Evolutionary conservation across 2,329 filamentous ascomycete genomes (phyloP).

Genomic region (Fusarium humuli): DNA sequence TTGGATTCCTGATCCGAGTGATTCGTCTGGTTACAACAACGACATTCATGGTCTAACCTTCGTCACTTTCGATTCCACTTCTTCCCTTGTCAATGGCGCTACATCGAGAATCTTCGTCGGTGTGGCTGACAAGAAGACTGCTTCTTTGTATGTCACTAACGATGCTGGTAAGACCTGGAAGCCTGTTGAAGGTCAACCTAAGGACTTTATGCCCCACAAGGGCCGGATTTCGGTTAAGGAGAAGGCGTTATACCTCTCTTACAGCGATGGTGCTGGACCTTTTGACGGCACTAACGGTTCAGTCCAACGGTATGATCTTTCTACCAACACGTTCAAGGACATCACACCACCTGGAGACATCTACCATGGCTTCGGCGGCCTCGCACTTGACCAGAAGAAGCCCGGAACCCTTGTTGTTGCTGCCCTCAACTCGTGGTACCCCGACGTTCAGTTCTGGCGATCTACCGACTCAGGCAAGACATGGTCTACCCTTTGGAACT

Average conservation of each 20-base stretch:
- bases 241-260: constrained; percentile 66
- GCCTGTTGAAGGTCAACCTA: constrained; percentile 62
- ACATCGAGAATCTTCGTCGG: constrained; percentile 69
- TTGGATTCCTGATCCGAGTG: constrained; percentile 59
- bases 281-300: constrained; percentile 67
- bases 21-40: constrained; percentile 57
- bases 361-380: constrained; percentile 67
- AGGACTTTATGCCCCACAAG: constrained; percentile 65
- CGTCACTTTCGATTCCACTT: constrained; percentile 67
- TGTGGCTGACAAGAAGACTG: constrained; percentile 63
- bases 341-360: constrained; percentile 66
- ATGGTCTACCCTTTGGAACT: constrained; percentile 67
- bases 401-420: constrained; percentile 69
- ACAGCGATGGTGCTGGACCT: constrained; percentile 66
- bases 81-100: constrained; percentile 56
- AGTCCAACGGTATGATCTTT: constrained; percentile 66
- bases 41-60: constrained; percentile 62
- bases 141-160: constrained; percentile 65
- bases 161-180: constrained; percentile 66
- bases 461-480: constrained; percentile 66
- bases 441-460: constrained; percentile 67
- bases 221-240: constrained; percentile 62
- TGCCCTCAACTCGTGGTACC: constrained; percentile 69
- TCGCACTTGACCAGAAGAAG: constrained; percentile 64
- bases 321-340: constrained; percentile 62